Evolutionary conservation across 306 rosid genomes (phyloP).

Genomic region (Prunus persica): Prunus_persica_NCBIv2 NC_034009.1:29399001-29399500

Average conservation of each 20-base stretch:
- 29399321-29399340: not conserved
- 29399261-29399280: constrained; percentile 87
- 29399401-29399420: not conserved
- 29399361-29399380: not conserved
- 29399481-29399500: not conserved
- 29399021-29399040: not conserved
- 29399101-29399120: not conserved
- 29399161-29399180: not conserved
- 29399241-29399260: constrained; percentile 91
- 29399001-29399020: not conserved
- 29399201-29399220: constrained; percentile 73
- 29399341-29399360: not conserved
- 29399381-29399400: not conserved
- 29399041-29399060: not conserved
- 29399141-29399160: not conserved
- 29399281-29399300: constrained; percentile 91
- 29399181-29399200: not conserved
- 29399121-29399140: not conserved
- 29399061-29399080: not conserved
- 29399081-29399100: not conserved
- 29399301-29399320: constrained; percentile 74
- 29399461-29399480: not conserved
- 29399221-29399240: constrained; percentile 87
- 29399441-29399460: not conserved
- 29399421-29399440: not conserved